A percentile compares a stretch with the other conserved stretches of the same genome.
Evolutionary conservation across 1,284 basidiomycete genomes (phyloP).

Genomic region (Volvariella surrecta): DNA sequence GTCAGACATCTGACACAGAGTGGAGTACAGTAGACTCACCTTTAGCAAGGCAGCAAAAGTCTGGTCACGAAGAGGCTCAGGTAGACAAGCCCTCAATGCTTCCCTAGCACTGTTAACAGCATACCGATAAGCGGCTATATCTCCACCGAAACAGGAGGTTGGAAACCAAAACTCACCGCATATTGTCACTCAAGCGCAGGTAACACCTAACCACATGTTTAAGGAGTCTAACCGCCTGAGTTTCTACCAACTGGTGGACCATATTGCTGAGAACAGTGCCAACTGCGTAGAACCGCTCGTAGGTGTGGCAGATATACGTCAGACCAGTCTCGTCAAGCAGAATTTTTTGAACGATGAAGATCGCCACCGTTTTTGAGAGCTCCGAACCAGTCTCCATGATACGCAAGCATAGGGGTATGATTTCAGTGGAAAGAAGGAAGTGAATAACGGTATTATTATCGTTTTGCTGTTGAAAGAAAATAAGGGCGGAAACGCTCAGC

Average conservation of each 20-base stretch:
- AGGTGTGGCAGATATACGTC: slow-evolving; percentile 99
- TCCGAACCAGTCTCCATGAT: slow-evolving; percentile 99
- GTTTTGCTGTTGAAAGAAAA: slow-evolving; percentile 71
- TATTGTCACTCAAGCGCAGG: slow-evolving; percentile 91
- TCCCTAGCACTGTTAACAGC: slow-evolving; percentile 40
- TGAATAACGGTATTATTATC: slow-evolving; percentile 99
- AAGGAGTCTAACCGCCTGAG: slow-evolving; percentile 90
- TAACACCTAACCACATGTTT: slow-evolving; percentile 99
- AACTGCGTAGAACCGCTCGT: slow-evolving; percentile 98
- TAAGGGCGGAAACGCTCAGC: not conserved
- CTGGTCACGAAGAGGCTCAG: slow-evolving; percentile 91
- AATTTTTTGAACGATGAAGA: slow-evolving; percentile 99
- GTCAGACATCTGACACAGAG: no score
- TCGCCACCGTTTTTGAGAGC: slow-evolving; percentile 98
- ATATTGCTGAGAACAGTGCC: slow-evolving; percentile 98
- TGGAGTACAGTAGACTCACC: slow-evolving; percentile 26
- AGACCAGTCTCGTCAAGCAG: slow-evolving; percentile 96
- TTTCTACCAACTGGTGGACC: slow-evolving; percentile 96
- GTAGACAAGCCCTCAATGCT: slow-evolving; percentile 93
- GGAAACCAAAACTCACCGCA: slow-evolving; percentile 51
- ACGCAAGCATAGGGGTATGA: slow-evolving; percentile 96
- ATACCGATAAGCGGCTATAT: slow-evolving; percentile 3
- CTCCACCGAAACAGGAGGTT: slow-evolving; percentile 6
- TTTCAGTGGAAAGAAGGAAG: slow-evolving; percentile 98
- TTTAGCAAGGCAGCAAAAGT: slow-evolving; percentile 90